Evolutionary conservation across 2,329 filamentous ascomycete genomes (phyloP), one percentile per base, ranked within the genome.

Genomic region (Aspergillus pseudotamarii): DNA sequence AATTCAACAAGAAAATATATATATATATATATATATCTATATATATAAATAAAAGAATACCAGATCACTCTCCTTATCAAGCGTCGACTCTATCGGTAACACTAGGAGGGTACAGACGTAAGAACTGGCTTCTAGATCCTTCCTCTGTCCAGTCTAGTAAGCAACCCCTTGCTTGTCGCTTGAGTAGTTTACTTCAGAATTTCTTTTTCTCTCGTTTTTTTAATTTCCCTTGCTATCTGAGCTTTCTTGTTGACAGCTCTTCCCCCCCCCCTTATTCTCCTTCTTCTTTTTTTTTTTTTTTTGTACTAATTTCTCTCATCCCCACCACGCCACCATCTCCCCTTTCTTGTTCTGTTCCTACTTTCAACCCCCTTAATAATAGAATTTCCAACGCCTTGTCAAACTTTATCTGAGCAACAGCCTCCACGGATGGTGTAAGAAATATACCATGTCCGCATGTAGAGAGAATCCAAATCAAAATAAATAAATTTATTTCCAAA

Each of bases 241-340:
- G 21, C 23, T 48, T n/a, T 28, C 50, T 53, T 53, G 50, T 53
- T 34, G 50, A 53, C 26, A 53, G 50, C 50, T 19, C 32, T 30
- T n/a, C 8, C n/a, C n/a, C n/a, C n/a, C n/a, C n/a, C n/a, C n/a
- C n/a, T n/a, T n/a, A n/a, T n/a, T n/a, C 66, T 72, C 80, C 66
- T 34, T 71, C 66, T 66, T 78, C 66, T 4, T n/a, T 34, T 19
- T 19, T 6, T 1, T 19, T 41, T 19, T 36, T 12, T 16, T 12
- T 36, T 2, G 26, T 12, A 32, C 19, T n/a, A 19, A 10, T 41
- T 41, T 41, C 38, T 3, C 38, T 41, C 38, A 10, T 55, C 23
- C 34, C 14, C n/a, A 38, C 23, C 19, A 54, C 4, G n/a, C 26
- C 30, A n/a, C 51, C 16, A 5, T 23, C 32, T 21, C 32, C 6